Conservation (phyloP, 2,329 filamentous ascomycete species). For the Clonostachys solani region DNA sequence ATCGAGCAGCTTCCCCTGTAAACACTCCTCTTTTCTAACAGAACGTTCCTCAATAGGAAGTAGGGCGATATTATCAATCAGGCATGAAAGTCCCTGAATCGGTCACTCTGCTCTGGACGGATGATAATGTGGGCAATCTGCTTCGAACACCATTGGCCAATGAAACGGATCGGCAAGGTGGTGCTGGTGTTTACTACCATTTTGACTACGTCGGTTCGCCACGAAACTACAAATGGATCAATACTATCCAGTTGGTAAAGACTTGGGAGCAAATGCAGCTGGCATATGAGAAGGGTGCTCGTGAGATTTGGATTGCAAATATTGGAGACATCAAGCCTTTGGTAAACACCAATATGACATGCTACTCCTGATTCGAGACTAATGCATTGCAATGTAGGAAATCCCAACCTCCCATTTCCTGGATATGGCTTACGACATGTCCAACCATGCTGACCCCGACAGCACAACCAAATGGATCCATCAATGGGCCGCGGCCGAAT, state of each 20-base stretch:
- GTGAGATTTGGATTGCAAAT: slow-evolving; percentile 63
- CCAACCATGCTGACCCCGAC: slow-evolving; percentile 15
- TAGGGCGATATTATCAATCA: slow-evolving; percentile 63
- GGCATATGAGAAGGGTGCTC: slow-evolving; percentile 52
- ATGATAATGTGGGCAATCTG: slow-evolving; percentile 67
- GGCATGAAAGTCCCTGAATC: slow-evolving; percentile 55
- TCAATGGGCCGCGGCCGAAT: slow-evolving; percentile 41
- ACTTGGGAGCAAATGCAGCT: slow-evolving; percentile 57
- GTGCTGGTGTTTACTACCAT: slow-evolving; percentile 64
- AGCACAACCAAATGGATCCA: slow-evolving; percentile 40
- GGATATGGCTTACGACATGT: slow-evolving; percentile 49
- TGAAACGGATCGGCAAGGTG: slow-evolving; percentile 55
- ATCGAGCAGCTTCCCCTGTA: no score
- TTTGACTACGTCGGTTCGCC: slow-evolving; percentile 47
- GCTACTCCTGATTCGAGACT: slow-evolving; percentile 13
- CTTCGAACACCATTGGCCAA: slow-evolving; percentile 55
- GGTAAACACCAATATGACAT: no score
- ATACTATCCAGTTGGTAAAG: slow-evolving; percentile 59
- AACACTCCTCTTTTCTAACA: neutral
- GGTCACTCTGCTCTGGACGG: slow-evolving; percentile 64
- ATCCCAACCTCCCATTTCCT: slow-evolving; percentile 45
- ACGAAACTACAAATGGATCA: slow-evolving; percentile 55
- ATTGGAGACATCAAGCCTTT: slow-evolving; percentile 63
- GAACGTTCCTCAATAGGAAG: slow-evolving; percentile 35
- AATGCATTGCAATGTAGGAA: neutral